Conservation (phyloP, 2,329 filamentous ascomycete species). For the Venturia aucupariae region DNA sequence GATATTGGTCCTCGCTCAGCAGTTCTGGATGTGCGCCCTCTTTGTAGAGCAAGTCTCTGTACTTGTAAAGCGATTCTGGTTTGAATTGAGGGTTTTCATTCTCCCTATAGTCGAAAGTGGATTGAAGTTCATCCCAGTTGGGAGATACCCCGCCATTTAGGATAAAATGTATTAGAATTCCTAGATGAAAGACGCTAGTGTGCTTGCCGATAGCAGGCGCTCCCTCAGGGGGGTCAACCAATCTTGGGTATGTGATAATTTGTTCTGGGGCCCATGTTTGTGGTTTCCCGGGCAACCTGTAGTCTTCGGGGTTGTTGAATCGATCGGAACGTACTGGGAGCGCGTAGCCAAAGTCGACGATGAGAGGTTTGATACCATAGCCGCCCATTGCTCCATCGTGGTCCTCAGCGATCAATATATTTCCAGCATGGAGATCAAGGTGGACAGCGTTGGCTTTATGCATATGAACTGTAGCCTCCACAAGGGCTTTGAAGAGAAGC, state of each 20-base stretch:
- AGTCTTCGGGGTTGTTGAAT: background rate
- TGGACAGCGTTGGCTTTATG: background rate
- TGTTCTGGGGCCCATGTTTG: background rate
- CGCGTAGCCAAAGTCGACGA: background rate
- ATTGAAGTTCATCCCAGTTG: background rate
- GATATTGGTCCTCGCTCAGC: background rate
- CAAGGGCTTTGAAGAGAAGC: background rate
- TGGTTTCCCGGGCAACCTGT: background rate
- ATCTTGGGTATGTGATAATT: background rate
- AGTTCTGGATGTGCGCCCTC: background rate
- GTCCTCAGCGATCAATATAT: background rate
- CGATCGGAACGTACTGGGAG: background rate
- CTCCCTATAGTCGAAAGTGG: background rate
- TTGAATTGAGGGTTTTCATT: background rate
- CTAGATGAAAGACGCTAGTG: background rate
- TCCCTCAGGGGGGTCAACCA: background rate
- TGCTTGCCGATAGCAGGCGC: background rate
- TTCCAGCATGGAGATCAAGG: background rate
- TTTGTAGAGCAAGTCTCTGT: background rate
- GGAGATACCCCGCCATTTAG: background rate
- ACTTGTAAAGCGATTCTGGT: background rate
- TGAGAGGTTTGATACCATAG: background rate
- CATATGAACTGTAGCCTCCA: background rate
- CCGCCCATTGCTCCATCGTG: background rate
- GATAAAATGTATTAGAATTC: background rate